Conservation (phyloP, 2,329 filamentous ascomycete species). For the Furcasterigmium furcatum region DNA sequence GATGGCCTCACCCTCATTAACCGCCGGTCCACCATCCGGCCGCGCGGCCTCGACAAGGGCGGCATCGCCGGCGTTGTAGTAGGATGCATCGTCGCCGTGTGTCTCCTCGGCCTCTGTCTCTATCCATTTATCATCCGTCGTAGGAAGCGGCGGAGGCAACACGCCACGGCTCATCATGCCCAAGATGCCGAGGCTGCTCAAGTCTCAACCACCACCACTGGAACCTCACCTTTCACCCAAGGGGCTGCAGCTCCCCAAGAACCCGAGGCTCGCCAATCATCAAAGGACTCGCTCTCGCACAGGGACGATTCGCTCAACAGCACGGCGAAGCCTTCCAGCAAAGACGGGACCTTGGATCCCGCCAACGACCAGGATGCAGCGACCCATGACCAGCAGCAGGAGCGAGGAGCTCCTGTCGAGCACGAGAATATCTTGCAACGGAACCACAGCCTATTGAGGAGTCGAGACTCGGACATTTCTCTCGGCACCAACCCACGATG, state of each 20-base stretch:
- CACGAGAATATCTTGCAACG: conserved; percentile 5
- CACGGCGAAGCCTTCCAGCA: conserved; percentile 16
- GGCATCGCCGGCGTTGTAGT: conserved; percentile 33
- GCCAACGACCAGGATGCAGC: conserved; percentile 9
- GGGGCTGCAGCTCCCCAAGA: not conserved
- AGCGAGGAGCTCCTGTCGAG: conserved; percentile 5
- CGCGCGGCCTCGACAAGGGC: conserved; percentile 24
- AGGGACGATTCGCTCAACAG: conserved; percentile 23
- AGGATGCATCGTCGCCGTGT: conserved; percentile 27
- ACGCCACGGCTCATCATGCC: conserved; percentile 12
- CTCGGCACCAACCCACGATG: conserved; percentile 8
- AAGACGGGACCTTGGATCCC: conserved; percentile 11
- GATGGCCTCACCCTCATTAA: not conserved
- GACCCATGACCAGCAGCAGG: conserved; percentile 21
- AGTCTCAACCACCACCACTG: not conserved
- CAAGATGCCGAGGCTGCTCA: conserved; percentile 24
- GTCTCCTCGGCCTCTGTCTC: conserved; percentile 30
- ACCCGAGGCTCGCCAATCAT: conserved; percentile 25
- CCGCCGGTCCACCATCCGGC: conserved; percentile 20
- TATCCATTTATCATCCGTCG: conserved; percentile 33
- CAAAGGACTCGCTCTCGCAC: conserved; percentile 30
- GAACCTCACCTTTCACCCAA: too few species aligned
- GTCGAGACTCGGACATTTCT: conserved; percentile 9
- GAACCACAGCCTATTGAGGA: conserved; percentile 4
- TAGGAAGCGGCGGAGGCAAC: conserved; percentile 23